Base-by-base conservation (phyloP, 1,284 basidiomycete species). In the Moesziomyces globuligerus region DNA sequence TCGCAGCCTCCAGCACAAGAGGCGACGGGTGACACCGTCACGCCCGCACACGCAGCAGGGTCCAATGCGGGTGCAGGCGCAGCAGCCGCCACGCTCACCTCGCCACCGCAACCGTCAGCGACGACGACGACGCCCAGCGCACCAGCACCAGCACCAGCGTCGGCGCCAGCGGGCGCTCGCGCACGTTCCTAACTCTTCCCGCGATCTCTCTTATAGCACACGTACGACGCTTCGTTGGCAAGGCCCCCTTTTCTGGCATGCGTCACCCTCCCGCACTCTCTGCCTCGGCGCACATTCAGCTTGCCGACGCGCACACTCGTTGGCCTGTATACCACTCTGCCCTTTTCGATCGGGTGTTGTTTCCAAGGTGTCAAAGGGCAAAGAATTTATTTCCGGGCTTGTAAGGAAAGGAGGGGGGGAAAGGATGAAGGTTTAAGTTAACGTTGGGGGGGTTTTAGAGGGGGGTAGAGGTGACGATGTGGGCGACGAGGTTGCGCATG, bases 401-500 rank as follows among this genome's bases (percentile, higher is more conserved):
- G n/a, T n/a, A n/a, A n/a, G n/a, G n/a, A n/a, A n/a, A n/a, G n/a
- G n/a, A n/a, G n/a, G n/a, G n/a, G n/a, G n/a, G n/a, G n/a, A n/a
- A n/a, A n/a, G n/a, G n/a, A n/a, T n/a, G n/a, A n/a, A n/a, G n/a
- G n/a, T n/a, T n/a, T n/a, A n/a, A n/a, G n/a, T n/a, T n/a, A n/a
- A n/a, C n/a, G n/a, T 29, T 34, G 3, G 29, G 1, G 15, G 32
- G 32, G 15, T 2, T 17, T 29, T 45, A 69, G 8, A 61, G 28
- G 3, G 34, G 7, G 3, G 53, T 57, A 17, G 40, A 42, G 15
- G 34, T 32, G 6, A 71, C 48, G 20, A 71, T 39, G 4, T 57
- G 11, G 1, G 48, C 38, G n/a, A 71, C 68, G n/a, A 93, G 83
- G 41, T 80, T 81, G 78, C 87, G 87, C 87, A 93, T 89, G 37